phyloP scores from a whole-genome alignment of 2,329 filamentous ascomycete species.

The Xylariaceae sp. region DNA sequence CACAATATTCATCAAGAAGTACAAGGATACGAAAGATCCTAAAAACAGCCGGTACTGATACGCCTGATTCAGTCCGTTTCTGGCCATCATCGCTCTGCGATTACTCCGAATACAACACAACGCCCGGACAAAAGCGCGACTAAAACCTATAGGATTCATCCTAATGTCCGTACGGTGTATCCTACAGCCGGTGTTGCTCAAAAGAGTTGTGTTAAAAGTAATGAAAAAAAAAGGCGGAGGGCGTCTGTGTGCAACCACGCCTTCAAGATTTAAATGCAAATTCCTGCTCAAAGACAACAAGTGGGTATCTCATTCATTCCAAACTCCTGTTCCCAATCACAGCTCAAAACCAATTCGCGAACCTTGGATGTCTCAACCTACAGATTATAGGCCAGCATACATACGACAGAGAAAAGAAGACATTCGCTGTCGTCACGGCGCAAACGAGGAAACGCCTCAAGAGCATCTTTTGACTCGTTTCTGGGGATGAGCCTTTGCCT shows the following conservation, averaged over 20 bases:
- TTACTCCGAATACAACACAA: conserved; percentile 4
- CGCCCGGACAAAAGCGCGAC: conserved; percentile 9
- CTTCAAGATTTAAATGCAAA: conserved; percentile 31
- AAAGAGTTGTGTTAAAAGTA: too few species aligned
- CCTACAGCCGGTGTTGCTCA: conserved; percentile 31
- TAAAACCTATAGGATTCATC: conserved; percentile 9
- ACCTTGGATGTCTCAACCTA: too few species aligned
- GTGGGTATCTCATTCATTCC: conserved; percentile 40
- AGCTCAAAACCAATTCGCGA: conserved; percentile 11
- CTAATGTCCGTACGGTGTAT: conserved; percentile 26
- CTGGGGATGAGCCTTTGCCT: too few species aligned
- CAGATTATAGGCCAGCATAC: too few species aligned
- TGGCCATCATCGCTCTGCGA: neutral
- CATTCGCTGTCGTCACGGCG: neutral
- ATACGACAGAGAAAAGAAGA: too few species aligned
- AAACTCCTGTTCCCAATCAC: conserved; percentile 36
- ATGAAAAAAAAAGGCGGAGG: neutral
- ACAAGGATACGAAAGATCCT: neutral
- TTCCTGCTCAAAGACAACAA: conserved; percentile 33
- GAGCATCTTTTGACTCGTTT: too few species aligned
- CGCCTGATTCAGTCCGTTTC: neutral
- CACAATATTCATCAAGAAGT: conserved; percentile 11
- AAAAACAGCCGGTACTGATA: neutral
- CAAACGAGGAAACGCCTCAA: neutral
- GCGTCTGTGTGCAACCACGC: conserved; percentile 23